These are phyloP conservation scores for Cordyceps javanica DNA, from an alignment of 2,329 filamentous ascomycete species.

Conservation along the genomic window DNA sequence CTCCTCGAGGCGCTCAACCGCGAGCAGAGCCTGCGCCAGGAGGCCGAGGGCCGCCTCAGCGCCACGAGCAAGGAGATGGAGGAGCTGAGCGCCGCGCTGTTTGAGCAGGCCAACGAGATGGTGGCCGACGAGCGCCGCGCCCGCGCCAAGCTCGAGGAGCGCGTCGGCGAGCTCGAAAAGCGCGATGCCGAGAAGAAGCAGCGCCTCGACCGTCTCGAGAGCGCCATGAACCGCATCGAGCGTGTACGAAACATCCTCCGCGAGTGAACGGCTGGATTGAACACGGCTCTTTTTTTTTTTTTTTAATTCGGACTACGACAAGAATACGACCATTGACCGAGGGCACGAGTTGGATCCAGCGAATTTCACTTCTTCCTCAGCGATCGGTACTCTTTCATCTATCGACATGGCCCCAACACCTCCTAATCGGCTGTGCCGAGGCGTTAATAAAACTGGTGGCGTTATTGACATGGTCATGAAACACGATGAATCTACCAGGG, in stretches of 20 bases:
- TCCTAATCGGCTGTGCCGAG: neutral
- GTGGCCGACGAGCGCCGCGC: constrained; percentile 69
- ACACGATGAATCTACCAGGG: neutral
- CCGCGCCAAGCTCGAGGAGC: constrained; percentile 63
- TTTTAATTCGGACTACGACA: neutral
- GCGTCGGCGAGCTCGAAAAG: constrained; percentile 61
- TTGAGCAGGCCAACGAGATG: constrained; percentile 84
- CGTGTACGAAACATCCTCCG: constrained; percentile 56
- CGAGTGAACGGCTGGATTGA: neutral
- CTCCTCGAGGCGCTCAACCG: constrained; percentile 58
- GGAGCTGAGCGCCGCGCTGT: constrained; percentile 68
- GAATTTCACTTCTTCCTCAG: neutral
- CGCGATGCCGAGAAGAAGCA: constrained; percentile 64
- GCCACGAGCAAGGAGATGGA: constrained; percentile 69
- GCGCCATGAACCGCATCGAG: constrained; percentile 64
- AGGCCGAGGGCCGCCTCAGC: constrained; percentile 62
- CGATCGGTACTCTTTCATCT: neutral
- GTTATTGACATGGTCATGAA: neutral
- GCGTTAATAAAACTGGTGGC: neutral
- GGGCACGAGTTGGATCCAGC: too few species aligned
- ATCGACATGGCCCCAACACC: neutral
- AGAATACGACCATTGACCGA: too few species aligned
- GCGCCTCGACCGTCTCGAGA: constrained; percentile 64
- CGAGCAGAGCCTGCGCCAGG: constrained; percentile 60
- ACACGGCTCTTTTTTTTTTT: neutral